Evolutionary conservation across 805 yeast species (phyloP).

Genomic region (Jamesozyma hellenica): DNA sequence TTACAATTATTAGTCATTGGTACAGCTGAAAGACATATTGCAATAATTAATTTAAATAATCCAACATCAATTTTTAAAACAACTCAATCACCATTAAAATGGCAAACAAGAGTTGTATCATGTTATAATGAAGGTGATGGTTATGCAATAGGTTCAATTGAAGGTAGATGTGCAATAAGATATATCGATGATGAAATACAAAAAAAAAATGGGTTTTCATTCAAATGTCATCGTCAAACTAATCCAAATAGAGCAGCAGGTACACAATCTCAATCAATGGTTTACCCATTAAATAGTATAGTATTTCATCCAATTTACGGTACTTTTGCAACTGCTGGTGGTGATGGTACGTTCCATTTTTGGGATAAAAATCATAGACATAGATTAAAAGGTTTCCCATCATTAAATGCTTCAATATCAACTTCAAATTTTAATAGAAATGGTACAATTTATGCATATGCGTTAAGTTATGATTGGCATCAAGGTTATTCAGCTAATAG

Average conservation of each 20-base stretch:
- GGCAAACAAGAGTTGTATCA: slow-evolving; percentile 73
- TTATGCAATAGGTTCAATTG: slow-evolving; percentile 84
- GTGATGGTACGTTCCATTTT: slow-evolving; percentile 86
- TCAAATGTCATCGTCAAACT: slow-evolving; percentile 82
- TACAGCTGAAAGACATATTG: slow-evolving; percentile 80
- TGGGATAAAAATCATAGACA: slow-evolving; percentile 95
- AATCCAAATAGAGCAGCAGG: slow-evolving; percentile 37
- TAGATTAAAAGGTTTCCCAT: slow-evolving; percentile 71
- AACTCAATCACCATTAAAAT: slow-evolving; percentile 67
- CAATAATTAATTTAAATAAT: slow-evolving; percentile 65
- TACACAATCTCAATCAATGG: slow-evolving; percentile 47
- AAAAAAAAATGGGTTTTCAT: slow-evolving; percentile 65
- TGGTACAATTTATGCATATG: slow-evolving; percentile 83
- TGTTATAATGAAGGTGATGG: slow-evolving; percentile 92
- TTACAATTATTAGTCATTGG: slow-evolving; percentile 83
- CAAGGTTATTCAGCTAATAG: slow-evolving; percentile 76
- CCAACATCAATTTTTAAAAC: slow-evolving; percentile 78
- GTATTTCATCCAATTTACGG: slow-evolving; percentile 84
- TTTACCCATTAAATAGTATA: slow-evolving; percentile 73
- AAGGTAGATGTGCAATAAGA: slow-evolving; percentile 92
- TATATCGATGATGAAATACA: slow-evolving; percentile 80
- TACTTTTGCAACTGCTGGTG: slow-evolving; percentile 87
- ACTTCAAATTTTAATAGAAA: slow-evolving; percentile 71
- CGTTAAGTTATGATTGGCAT: slow-evolving; percentile 90
- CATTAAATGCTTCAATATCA: slow-evolving; percentile 57